Evolutionary conservation across 2,329 filamentous ascomycete species (phyloP).

Genomic region (Colletotrichum somersetense): DNA sequence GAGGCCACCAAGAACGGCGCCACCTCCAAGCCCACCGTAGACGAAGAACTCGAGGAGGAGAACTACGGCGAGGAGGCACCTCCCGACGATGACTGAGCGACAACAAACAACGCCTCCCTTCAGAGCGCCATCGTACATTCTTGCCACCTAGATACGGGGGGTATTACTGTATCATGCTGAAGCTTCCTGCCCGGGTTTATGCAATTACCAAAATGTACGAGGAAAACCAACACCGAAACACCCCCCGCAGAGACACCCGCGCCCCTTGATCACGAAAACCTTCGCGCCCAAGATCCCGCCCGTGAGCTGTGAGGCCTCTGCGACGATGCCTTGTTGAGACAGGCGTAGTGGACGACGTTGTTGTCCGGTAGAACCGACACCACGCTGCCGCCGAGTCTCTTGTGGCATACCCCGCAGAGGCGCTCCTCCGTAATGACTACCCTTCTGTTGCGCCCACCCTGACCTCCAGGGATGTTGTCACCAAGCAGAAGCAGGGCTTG

Average conservation of each 20-base stretch:
- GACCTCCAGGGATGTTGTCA: conserved; percentile 66
- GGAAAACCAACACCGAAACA: conserved; percentile 26
- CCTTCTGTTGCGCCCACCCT: conserved; percentile 69
- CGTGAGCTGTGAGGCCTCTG: conserved; percentile 50
- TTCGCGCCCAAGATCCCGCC: conserved; percentile 54
- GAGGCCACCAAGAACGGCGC: conserved; percentile 51
- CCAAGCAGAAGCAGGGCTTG: conserved; percentile 82
- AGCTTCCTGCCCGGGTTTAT: conserved; percentile 43
- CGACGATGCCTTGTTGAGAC: conserved; percentile 67
- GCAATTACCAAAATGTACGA: conserved; percentile 44
- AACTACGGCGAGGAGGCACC: conserved; percentile 88
- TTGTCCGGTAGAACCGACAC: conserved; percentile 91
- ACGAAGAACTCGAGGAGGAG: conserved; percentile 75
- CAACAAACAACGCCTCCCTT: conserved; percentile 13
- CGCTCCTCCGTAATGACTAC: conserved; percentile 89
- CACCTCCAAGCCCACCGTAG: conserved; percentile 48
- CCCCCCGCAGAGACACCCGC: conserved; percentile 13
- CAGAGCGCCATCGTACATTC: conserved; percentile 33
- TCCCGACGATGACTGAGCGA: conserved; percentile 69
- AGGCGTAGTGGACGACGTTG: conserved; percentile 85
- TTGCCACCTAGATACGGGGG: conserved; percentile 44
- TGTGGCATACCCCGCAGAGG: conserved; percentile 93
- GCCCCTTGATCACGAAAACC: conserved; percentile 48
- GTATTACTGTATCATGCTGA: conserved; percentile 47
- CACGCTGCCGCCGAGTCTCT: conserved; percentile 90